Evolutionary conservation across 306 rosid species (phyloP).

Genomic region (Vachellia collinsii): DNA sequence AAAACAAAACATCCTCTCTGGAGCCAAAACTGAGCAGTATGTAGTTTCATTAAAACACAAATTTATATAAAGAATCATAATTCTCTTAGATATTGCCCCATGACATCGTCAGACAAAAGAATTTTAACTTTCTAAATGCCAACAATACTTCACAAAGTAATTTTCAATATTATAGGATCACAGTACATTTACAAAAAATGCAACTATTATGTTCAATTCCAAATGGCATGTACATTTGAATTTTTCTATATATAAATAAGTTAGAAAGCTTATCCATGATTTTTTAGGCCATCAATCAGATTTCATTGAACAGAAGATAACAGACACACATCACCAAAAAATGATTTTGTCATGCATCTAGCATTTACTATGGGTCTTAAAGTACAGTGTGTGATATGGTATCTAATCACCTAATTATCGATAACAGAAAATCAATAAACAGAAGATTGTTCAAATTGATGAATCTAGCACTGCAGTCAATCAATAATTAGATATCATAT

Average conservation of each 20-base stretch:
- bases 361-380: too few relatives aligned
- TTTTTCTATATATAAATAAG: background rate
- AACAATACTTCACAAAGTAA: background rate
- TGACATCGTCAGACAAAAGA: background rate
- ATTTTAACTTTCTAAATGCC: background rate
- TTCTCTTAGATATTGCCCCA: background rate
- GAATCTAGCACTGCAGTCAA: background rate
- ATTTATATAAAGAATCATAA: background rate
- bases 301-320: background rate
- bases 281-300: background rate
- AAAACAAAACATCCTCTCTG: background rate
- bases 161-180: background rate
- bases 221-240: background rate
- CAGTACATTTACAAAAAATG: background rate
- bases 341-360: too few relatives aligned
- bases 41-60: background rate
- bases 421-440: too few relatives aligned
- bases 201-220: background rate
- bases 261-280: background rate
- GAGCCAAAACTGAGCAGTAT: background rate
- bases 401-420: too few relatives aligned
- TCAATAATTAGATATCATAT: background rate
- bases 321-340: background rate
- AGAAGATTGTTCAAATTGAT: background rate
- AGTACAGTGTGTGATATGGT: too few relatives aligned